Evolutionary conservation across 352 stramenopile genomes (phyloP), one percentile per base, ranked within the genome.

Genomic region (Globisporangium lucens): DNA sequence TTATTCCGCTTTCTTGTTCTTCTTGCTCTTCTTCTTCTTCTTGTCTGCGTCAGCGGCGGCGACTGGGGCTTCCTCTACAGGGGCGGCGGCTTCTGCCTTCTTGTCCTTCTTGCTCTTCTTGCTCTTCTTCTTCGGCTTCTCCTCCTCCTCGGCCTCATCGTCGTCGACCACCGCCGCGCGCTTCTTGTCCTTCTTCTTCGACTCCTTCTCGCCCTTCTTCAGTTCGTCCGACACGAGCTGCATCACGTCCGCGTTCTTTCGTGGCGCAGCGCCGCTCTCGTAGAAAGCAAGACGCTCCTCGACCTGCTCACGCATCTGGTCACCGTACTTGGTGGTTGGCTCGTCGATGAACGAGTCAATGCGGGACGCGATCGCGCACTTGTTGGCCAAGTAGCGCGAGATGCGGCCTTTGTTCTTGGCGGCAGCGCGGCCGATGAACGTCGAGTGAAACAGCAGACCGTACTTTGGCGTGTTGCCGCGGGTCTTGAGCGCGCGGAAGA

Each of bases 391-490:
- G 78, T 99, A 99, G 65, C 98, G 92, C 64, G 95, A 99, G 79
- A 99, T 99, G 66, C 97, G 88, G 61, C 98, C 98, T 82, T 99
- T 99, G 89, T 99, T 99, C 87, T 99, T 99, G 67, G 97, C 91
- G 66, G 97, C 97, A 51, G 98, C 98, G 47, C 97, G 97, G 55
- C 98, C 98, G 71, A 99, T 99, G 79, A 99, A 99, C 36, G 96
- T 98, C 41, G 97, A 99, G 83, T 99, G 98, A 78, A 99, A 99
- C 66, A 99, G 98, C 56, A 99, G 83, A 67, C 98, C 98, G 85
- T 99, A 99, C 87, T 99, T 99, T 49, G 98, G 98, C 60, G 98
- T 99, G 86, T 99, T 99, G 67, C 98, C 97, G 65, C 98, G 98
- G 46, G 97, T 99, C 89, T 99, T 99, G 27, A 99, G 92, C 29